These are phyloP conservation scores for Podospora pseudoanserina DNA, from an alignment of 495 filamentous ascomycete genomes.

Conservation along the genomic window DNA sequence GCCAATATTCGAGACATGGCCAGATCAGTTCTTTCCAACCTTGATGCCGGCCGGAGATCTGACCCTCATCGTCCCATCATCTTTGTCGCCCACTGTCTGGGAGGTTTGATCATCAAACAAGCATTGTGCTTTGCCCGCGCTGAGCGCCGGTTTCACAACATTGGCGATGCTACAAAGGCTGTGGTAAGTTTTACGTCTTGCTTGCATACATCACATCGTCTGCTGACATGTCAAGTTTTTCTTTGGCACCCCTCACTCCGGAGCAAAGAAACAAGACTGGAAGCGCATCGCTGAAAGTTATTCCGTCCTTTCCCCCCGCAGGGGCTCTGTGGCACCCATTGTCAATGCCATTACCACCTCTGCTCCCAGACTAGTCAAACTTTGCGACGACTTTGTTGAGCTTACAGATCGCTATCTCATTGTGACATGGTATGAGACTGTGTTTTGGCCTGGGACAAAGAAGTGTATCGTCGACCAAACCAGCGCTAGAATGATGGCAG, in stretches of 20 bases:
- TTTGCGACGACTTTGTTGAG: conserved; percentile 14
- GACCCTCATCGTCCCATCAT: conserved; percentile 9
- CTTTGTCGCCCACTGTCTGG: conserved; percentile 19
- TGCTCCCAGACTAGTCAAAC: conserved; percentile 2
- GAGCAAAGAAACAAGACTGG: conserved; percentile 11
- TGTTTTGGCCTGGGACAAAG: conserved; percentile 7
- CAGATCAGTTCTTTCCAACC: conserved; percentile 13
- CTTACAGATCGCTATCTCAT: conserved; percentile 7
- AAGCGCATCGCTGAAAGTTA: conserved; percentile 12
- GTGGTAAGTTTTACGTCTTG: conserved; percentile 10
- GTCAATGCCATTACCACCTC: conserved; percentile 3
- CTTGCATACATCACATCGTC: not conserved
- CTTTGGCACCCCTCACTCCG: conserved; percentile 21
- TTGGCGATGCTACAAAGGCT: conserved; percentile 6
- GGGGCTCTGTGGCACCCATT: not conserved
- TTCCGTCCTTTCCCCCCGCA: not conserved
- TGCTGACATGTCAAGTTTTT: conserved; percentile 12
- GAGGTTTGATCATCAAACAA: conserved; percentile 20
- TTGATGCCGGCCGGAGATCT: not conserved
- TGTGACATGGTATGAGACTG: conserved; percentile 14
- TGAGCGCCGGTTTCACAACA: conserved; percentile 2
- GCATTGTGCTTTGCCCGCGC: conserved; percentile 14
- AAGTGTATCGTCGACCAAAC: conserved; percentile 16
- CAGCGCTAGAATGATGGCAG: not conserved
- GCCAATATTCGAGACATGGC: conserved; percentile 16